Evolutionary conservation across 2,329 filamentous ascomycete genomes (phyloP), one percentile per base, ranked within the genome.

Genomic region (Alternaria rosae): DNA sequence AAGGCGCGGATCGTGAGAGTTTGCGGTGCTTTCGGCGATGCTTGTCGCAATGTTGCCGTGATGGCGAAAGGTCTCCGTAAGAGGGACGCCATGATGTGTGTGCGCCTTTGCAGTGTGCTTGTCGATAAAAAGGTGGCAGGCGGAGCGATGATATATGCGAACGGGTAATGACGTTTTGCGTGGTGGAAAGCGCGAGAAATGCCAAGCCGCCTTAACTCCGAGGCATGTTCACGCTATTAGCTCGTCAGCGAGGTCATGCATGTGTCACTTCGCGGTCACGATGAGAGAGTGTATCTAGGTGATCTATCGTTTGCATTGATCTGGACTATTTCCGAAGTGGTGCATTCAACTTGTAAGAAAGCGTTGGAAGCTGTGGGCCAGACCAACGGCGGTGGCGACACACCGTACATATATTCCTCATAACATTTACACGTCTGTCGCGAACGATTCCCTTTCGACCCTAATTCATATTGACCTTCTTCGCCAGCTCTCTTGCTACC

Each of bases 31-130:
- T 79, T 80, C 44, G 83, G 81, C 43, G 83, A 80, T n/a, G 68
- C 82, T 55, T 86, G 88, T 78, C 83, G 85, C 70, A 91, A 77
- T 38, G 85, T 84, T 65, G 85, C 82, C 45, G 87, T 82, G 66
- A 91, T 82, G 76, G 87, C 85, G 70, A 91, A 89, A 17, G 89
- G 88, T 68, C 87, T 86, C 76, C 87, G 84, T 67, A 90, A 81
- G 59, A 89, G 79, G 77, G 89, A 90, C 61, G 88, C 86, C 89
- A 91, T 91, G 68, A 67, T 83, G 50, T 41, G 58, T 55, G 52
- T 42, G 13, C 64, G 48, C 47, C 28, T 54, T 56, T 25, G 59
- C 47, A 20, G 48, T 47, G 61, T 54, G 17, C 56, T 11, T 58
- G 44, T 25, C 28, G 61, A 15, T 45, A 43, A 32, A 17, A 43